These are phyloP conservation scores for Silene noctiflora DNA, from an alignment of 179 eudicot genomes.

Conservation along the genomic window DNA sequence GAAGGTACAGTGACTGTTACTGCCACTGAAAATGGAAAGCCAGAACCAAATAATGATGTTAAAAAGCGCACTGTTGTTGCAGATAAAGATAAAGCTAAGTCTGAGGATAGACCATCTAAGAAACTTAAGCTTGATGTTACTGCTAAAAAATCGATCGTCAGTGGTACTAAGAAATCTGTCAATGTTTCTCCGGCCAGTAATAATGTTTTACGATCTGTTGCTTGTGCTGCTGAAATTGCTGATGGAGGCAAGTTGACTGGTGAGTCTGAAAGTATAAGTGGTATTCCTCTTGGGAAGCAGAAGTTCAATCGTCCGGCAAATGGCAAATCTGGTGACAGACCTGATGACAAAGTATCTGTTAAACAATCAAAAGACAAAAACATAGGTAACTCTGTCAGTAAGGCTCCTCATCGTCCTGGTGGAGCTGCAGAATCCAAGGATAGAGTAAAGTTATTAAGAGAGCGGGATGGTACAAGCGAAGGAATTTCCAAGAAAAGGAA, in stretches of 20 bases:
- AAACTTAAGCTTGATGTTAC: constrained; percentile 26
- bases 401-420: constrained; percentile 19
- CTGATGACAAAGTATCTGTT: background rate
- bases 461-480: constrained; percentile 20
- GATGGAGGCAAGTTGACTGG: constrained; percentile 11
- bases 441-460: constrained; percentile 8
- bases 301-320: constrained; percentile 16
- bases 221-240: constrained; percentile 12
- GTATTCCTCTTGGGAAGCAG: constrained; percentile 15
- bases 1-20: constrained; percentile 13
- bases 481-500: constrained; percentile 18
- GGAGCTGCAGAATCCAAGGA: constrained; percentile 3
- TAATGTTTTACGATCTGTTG: constrained; percentile 22
- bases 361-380: constrained; percentile 13
- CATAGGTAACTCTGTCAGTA: background rate
- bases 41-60: constrained; percentile 17
- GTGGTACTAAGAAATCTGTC: constrained; percentile 18
- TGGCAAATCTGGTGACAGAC: constrained; percentile 23
- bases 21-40: constrained; percentile 20
- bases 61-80: constrained; percentile 11
- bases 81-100: constrained; percentile 11
- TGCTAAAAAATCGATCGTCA: constrained; percentile 4
- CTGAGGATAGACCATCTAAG: constrained; percentile 37
- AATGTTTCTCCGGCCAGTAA: constrained; percentile 17
- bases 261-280: constrained; percentile 12